Evolutionary conservation across 352 stramenopile species (phyloP).

Genomic region (Phytophthora aleatoria): DNA sequence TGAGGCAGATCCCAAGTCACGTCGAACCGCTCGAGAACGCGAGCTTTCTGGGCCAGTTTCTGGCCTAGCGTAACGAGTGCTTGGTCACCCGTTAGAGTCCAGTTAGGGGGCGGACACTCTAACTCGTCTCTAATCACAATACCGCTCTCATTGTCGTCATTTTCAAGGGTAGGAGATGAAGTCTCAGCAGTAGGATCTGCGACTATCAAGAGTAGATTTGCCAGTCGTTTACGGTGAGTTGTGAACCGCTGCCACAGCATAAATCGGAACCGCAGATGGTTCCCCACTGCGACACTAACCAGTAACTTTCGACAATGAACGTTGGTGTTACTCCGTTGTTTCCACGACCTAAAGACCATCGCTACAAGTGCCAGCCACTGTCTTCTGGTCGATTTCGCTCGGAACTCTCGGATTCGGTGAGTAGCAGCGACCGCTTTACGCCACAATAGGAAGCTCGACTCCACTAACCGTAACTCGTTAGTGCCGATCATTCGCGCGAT

Average conservation of each 20-base stretch:
- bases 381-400: conserved; percentile 12
- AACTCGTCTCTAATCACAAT: background rate
- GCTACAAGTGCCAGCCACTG: conserved; percentile 12
- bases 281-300: conserved; percentile 35
- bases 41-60: conserved; percentile 43
- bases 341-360: conserved; percentile 41
- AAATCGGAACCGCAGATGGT: conserved; percentile 55
- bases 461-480: conserved; percentile 15
- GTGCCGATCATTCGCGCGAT: conserved; percentile 54
- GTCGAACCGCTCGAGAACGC: conserved; percentile 53
- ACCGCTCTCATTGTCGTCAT: background rate
- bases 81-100: background rate
- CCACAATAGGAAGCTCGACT: conserved; percentile 49
- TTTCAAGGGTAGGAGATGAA: background rate
- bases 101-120: background rate
- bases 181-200: conserved; percentile 2
- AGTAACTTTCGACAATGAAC: conserved; percentile 44
- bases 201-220: conserved; percentile 26
- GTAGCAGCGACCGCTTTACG: conserved; percentile 33
- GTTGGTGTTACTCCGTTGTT: conserved; percentile 33
- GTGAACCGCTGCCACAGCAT: conserved; percentile 56
- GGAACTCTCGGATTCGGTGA: conserved; percentile 32
- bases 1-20: conserved; percentile 44
- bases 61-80: conserved; percentile 25
- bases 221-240: conserved; percentile 31